These are phyloP conservation scores for Aspergillus spinulosporus DNA, from an alignment of 2,329 filamentous ascomycete species.

Conservation along the genomic window DNA sequence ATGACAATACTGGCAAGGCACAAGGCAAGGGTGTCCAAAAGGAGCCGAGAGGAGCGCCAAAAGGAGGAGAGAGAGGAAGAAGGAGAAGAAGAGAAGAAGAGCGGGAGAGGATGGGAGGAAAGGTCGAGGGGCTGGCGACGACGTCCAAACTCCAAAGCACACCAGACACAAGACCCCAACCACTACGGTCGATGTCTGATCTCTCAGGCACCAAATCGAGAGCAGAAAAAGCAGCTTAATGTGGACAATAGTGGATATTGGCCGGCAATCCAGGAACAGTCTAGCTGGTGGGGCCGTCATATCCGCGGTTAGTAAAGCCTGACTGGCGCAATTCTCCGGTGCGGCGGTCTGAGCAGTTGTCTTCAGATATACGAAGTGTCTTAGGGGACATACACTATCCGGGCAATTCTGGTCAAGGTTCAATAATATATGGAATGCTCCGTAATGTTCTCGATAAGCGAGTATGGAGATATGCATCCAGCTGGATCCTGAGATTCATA, in stretches of 20 bases:
- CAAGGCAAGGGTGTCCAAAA: conserved; percentile 15
- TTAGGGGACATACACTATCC: neutral
- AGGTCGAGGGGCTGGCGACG: conserved; percentile 36
- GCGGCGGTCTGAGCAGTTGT: neutral
- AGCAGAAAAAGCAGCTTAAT: conserved; percentile 29
- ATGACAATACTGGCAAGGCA: conserved; percentile 14
- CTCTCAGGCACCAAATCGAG: conserved; percentile 21
- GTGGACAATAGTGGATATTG: too few relatives aligned
- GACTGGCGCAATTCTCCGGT: conserved; percentile 28
- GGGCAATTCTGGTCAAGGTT: neutral
- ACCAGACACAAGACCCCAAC: neutral
- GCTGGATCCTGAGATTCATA: neutral
- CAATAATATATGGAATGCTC: neutral
- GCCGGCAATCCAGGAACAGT: conserved; percentile 27
- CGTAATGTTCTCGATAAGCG: neutral
- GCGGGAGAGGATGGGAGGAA: conserved; percentile 18
- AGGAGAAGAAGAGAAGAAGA: conserved; percentile 17
- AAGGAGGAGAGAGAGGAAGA: conserved; percentile 10
- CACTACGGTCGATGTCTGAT: neutral
- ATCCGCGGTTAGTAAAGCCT: conserved; percentile 25
- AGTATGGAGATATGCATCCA: neutral
- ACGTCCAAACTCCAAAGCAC: conserved; percentile 11
- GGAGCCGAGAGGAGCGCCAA: conserved; percentile 16
- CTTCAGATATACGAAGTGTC: neutral
- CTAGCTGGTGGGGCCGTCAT: conserved; percentile 29